phyloP scores from a whole-genome alignment of 106 monocot genomes.

The Acorus calamus region DNA sequence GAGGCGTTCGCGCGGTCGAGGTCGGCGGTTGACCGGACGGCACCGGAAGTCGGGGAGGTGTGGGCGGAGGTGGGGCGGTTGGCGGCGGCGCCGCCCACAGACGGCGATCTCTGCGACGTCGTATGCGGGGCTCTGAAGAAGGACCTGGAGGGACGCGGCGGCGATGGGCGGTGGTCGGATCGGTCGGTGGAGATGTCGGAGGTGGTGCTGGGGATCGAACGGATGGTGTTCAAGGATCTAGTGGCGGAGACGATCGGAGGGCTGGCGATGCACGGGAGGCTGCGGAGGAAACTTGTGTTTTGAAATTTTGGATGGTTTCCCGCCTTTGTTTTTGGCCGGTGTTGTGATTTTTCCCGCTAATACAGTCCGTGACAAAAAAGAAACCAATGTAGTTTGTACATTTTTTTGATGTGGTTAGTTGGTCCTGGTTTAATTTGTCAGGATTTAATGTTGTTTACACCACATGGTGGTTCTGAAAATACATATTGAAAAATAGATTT shows the following conservation, averaged over 20 bases:
- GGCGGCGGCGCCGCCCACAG: slow-evolving; percentile 3
- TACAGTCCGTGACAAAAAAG: too few relatives aligned
- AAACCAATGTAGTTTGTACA: too few relatives aligned
- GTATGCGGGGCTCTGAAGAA: slow-evolving; percentile 33
- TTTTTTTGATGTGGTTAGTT: too few relatives aligned
- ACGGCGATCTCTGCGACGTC: slow-evolving; percentile 49
- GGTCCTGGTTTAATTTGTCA: too few relatives aligned
- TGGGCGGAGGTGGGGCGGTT: slow-evolving; percentile 55
- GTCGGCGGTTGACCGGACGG: not conserved
- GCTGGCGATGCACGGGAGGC: slow-evolving; percentile 17
- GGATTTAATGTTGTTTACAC: too few relatives aligned
- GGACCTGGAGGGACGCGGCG: slow-evolving; percentile 26
- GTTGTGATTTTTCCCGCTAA: too few relatives aligned
- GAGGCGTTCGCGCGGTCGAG: slow-evolving; percentile 22
- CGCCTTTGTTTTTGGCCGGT: too few relatives aligned
- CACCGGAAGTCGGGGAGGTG: slow-evolving; percentile 15
- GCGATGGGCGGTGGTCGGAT: slow-evolving; percentile 30
- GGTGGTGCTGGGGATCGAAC: slow-evolving; percentile 72
- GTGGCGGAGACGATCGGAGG: slow-evolving; percentile 67
- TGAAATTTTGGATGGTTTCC: slow-evolving; percentile 7
- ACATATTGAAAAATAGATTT: too few relatives aligned
- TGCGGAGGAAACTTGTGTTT: slow-evolving; percentile 67
- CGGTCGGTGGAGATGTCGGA: slow-evolving; percentile 53
- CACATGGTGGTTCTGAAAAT: too few relatives aligned
- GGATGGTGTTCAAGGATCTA: slow-evolving; percentile 84